Conservation (phyloP, 2,329 filamentous ascomycete species). For the Westerdykella sp. region DNA sequence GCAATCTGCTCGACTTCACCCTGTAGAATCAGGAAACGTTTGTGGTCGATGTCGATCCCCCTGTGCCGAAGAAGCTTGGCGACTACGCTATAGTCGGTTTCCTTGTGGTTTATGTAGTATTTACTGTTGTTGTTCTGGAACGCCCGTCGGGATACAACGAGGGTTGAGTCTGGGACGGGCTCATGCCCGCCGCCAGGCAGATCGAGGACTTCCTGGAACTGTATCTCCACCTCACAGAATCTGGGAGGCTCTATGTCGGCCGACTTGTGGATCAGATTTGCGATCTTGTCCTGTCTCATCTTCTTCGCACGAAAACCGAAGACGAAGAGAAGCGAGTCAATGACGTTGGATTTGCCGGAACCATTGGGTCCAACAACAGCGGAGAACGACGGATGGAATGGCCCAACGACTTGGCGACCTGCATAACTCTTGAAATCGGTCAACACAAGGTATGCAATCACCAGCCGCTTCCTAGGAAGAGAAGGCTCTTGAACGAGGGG, state of each 20-base stretch:
- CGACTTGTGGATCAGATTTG: conserved; percentile 95
- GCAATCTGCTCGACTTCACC: conserved; percentile 98
- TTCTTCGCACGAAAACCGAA: conserved; percentile 98
- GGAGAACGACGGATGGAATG: conserved; percentile 94
- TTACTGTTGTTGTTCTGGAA: conserved; percentile 99
- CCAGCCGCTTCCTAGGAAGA: conserved; percentile 76
- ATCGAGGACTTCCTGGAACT: conserved; percentile 94
- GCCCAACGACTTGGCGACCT: conserved; percentile 87
- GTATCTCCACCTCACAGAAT: conserved; percentile 90
- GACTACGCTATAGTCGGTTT: conserved; percentile 87
- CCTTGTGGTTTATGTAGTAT: conserved; percentile 89
- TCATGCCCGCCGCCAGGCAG: conserved; percentile 68
- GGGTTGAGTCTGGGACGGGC: conserved; percentile 67
- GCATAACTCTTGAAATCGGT: conserved; percentile 99
- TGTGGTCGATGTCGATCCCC: conserved; percentile 94
- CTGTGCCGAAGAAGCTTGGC: conserved; percentile 79
- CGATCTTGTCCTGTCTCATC: conserved; percentile 98
- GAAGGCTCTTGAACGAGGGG: conserved; percentile 64
- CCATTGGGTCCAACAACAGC: conserved; percentile 97
- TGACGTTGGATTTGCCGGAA: conserved; percentile 97
- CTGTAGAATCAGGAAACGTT: conserved; percentile 93
- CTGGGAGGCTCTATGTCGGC: conserved; percentile 78
- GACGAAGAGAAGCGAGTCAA: conserved; percentile 96
- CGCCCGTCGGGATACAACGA: conserved; percentile 83
- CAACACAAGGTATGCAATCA: conserved; percentile 85